These are phyloP conservation scores for Cryptosporidium canis DNA, from an alignment of 169 alveolate species.

Conservation along the genomic window DNA sequence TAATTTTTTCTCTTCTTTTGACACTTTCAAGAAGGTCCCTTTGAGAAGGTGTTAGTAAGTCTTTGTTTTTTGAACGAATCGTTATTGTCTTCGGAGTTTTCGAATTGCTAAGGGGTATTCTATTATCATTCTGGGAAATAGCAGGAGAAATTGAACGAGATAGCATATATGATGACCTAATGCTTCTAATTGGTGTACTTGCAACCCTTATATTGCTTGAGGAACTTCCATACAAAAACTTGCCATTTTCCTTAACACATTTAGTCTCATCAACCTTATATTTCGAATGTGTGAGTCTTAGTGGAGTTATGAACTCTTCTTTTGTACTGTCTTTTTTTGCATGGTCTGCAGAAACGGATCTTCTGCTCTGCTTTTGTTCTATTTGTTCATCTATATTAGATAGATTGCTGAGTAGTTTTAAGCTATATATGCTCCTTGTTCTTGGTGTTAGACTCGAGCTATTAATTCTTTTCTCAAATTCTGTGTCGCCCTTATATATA, in stretches of 20 bases:
- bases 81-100: background rate
- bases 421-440: constrained; percentile 22
- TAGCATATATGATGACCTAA: constrained; percentile 12
- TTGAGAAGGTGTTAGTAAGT: constrained; percentile 61
- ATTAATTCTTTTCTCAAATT: background rate
- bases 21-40: constrained; percentile 31
- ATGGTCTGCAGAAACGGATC: constrained; percentile 51
- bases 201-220: background rate
- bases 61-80: constrained; percentile 21
- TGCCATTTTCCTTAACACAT: background rate
- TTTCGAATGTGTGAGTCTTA: background rate
- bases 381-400: background rate
- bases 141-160: constrained; percentile 61
- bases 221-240: background rate
- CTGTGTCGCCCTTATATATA: background rate
- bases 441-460: constrained; percentile 43
- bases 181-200: constrained; percentile 2
- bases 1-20: constrained; percentile 39
- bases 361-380: constrained; percentile 8
- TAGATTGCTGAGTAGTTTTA: constrained; percentile 2
- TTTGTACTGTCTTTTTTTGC: background rate
- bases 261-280: background rate
- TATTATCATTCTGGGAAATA: background rate
- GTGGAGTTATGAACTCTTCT: constrained; percentile 14
- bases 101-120: background rate